Percentiles rank a stretch among this genome's conserved stretches.
Evolutionary conservation across 2,329 filamentous ascomycete species (phyloP).

Genomic region (Colletotrichum sp.): DNA sequence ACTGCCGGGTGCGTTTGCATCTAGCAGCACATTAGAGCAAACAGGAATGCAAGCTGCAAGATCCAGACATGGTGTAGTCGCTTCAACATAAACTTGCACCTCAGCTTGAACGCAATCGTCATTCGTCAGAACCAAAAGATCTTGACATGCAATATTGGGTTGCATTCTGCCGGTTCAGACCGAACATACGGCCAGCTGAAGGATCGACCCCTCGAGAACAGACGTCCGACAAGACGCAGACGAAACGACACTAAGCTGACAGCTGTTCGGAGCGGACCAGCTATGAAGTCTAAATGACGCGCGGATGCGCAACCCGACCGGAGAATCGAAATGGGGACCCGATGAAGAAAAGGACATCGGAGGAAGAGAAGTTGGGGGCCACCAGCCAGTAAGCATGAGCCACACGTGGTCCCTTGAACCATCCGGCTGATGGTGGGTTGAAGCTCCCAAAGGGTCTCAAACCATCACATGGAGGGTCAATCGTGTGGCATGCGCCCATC

Average conservation of each 20-base stretch:
- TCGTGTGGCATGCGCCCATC: conserved; percentile 6
- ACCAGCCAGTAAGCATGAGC: background rate
- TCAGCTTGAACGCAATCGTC: background rate
- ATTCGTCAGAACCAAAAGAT: background rate
- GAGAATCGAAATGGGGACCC: background rate
- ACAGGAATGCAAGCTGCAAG: background rate
- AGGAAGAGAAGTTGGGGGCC: background rate
- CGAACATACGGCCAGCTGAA: background rate
- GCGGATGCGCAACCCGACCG: background rate
- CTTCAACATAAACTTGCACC: background rate
- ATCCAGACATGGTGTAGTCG: background rate
- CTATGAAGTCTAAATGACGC: background rate
- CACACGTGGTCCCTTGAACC: background rate
- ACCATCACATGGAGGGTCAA: conserved; percentile 3
- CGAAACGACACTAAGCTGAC: conserved; percentile 15
- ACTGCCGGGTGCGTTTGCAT: background rate
- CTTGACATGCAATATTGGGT: background rate
- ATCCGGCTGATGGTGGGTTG: background rate
- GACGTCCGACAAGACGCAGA: conserved; percentile 7
- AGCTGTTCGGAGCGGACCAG: background rate
- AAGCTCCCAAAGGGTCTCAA: background rate
- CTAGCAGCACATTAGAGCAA: background rate
- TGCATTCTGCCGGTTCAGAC: background rate
- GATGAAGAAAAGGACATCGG: background rate
- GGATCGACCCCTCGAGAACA: conserved; percentile 1